A percentile compares a stretch with the other conserved stretches of the same genome.
Evolutionary conservation across 495 filamentous ascomycete species (phyloP).

Genomic region (Lichina pygmaea): DNA sequence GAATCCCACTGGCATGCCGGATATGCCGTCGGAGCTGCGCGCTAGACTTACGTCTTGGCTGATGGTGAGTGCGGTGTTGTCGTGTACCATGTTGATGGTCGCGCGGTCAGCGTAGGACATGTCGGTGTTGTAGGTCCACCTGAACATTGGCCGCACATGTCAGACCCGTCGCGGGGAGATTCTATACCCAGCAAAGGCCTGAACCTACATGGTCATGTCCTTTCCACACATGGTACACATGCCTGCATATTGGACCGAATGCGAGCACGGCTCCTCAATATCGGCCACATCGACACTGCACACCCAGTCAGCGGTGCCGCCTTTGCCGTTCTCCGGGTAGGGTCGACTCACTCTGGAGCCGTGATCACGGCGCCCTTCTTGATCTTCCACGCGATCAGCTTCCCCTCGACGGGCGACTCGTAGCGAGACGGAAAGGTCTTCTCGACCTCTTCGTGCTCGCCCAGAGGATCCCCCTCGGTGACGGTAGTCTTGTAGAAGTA

Average conservation of each 20-base stretch:
- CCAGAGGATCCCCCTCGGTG: slow-evolving; percentile 44
- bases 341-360: slow-evolving; percentile 4
- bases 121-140: slow-evolving; percentile 30
- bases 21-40: not conserved
- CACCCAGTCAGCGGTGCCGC: slow-evolving; percentile 6
- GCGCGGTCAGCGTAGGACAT: slow-evolving; percentile 44
- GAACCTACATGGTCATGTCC: slow-evolving; percentile 66
- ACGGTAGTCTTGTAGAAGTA: slow-evolving; percentile 61
- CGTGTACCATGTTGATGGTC: slow-evolving; percentile 77
- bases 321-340: not conserved
- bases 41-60: slow-evolving; percentile 13
- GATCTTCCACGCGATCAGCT: slow-evolving; percentile 47
- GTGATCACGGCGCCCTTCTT: slow-evolving; percentile 41
- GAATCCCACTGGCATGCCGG: not conserved
- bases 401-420: slow-evolving; percentile 60
- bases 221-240: slow-evolving; percentile 83
- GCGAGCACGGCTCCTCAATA: slow-evolving; percentile 75
- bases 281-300: slow-evolving; percentile 32
- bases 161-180: not conserved
- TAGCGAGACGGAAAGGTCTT: slow-evolving; percentile 49
- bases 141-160: slow-evolving; percentile 5
- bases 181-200: no score
- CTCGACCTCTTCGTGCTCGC: slow-evolving; percentile 36
- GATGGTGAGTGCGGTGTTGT: slow-evolving; percentile 49
- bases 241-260: slow-evolving; percentile 71